Percentiles rank a stretch among this genome's conserved stretches.
These are phyloP conservation scores for Erythrophleum fordii DNA, from an alignment of 306 rosid species.

Conservation along the genomic window DNA sequence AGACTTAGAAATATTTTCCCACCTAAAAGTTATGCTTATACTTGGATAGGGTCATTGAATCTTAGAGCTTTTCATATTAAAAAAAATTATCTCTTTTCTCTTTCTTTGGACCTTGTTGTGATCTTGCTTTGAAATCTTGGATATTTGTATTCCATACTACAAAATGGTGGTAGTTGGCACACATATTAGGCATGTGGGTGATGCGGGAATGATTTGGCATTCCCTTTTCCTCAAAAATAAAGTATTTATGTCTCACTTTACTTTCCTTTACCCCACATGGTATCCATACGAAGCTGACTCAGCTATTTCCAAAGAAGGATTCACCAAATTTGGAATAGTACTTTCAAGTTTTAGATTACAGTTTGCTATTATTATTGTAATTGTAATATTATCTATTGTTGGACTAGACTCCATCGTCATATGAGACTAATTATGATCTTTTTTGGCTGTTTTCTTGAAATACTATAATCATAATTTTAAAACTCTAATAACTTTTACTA, in stretches of 20 bases:
- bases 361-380: too few relatives aligned
- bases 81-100: background rate
- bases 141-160: background rate
- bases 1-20: background rate
- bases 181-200: background rate
- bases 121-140: background rate
- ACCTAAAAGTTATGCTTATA: background rate
- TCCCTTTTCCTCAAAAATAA: background rate
- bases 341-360: too few relatives aligned
- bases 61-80: background rate
- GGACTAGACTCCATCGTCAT: too few relatives aligned
- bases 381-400: too few relatives aligned
- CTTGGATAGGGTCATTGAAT: background rate
- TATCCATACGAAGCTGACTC: background rate
- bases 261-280: conserved; percentile 11
- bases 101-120: background rate
- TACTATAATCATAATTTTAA: too few relatives aligned
- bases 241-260: background rate
- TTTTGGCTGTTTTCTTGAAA: too few relatives aligned
- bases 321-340: too few relatives aligned
- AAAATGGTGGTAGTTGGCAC: background rate
- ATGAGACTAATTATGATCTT: too few relatives aligned
- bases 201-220: conserved; percentile 8
- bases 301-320: background rate
- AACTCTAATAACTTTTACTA: too few relatives aligned